Evolutionary conservation across 441 rosid genomes (phyloP).

Genomic region (Erodium texanum): DNA sequence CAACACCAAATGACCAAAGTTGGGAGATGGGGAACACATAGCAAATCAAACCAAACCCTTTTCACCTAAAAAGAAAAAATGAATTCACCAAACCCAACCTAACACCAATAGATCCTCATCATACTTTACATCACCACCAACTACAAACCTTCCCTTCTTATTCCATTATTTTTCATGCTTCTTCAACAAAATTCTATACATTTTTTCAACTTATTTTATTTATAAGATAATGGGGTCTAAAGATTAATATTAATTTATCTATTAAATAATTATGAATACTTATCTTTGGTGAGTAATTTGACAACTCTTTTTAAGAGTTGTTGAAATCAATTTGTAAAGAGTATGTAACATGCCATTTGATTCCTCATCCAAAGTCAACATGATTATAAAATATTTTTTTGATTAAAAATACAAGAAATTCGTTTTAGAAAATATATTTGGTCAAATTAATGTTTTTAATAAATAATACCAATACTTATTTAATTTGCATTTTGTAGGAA

Average conservation of each 20-base stretch:
- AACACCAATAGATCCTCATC: neutral
- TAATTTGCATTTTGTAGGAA: too few relatives aligned
- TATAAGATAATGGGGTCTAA: neutral
- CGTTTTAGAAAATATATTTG: neutral
- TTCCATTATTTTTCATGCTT: neutral
- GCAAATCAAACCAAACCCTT: neutral
- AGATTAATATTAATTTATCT: too few relatives aligned
- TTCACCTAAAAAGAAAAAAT: neutral
- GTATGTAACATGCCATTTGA: neutral
- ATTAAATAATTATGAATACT: neutral
- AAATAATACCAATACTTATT: too few relatives aligned
- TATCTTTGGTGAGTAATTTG: neutral
- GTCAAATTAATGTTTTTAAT: neutral
- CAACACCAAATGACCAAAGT: neutral
- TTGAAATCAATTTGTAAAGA: neutral
- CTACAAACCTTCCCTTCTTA: neutral
- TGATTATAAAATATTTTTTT: too few relatives aligned
- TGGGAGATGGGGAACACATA: neutral
- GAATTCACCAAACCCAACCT: neutral
- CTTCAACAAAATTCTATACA: neutral
- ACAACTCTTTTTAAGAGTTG: neutral
- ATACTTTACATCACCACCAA: constrained; percentile 7
- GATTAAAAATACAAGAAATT: too few relatives aligned
- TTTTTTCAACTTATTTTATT: too few relatives aligned
- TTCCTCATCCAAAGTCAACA: too few relatives aligned